Evolutionary conservation across 176 grass and related monocot species (phyloP), one percentile per base, ranked within the genome.

Genomic region (Calamus simplicifolius): DNA sequence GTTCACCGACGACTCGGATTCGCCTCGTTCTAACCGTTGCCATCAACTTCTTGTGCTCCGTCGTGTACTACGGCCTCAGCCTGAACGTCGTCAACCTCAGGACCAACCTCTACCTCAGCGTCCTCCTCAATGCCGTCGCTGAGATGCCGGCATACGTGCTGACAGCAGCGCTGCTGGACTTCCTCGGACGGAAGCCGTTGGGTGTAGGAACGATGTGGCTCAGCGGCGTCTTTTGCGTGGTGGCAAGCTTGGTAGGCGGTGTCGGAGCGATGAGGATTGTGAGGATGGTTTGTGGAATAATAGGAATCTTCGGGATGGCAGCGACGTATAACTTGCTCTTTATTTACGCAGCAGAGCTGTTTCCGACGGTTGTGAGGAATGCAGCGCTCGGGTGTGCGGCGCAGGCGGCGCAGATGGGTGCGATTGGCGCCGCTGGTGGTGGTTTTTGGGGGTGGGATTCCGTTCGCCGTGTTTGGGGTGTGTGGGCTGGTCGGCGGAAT

Each of bases 51-150:
- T 59, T 96, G 2, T 28, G 63, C 19, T 77, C 86, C 0, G 73
- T 87, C 53, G 91, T 90, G 10, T 96, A 96, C 77, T 96, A 82
- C 14, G 91, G 91, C 17, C 80, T 96, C 54, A 96, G 72, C 71
- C 83, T 96, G 31, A 96, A 96, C 25, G 91, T 96, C 0, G 91
- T 96, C 19, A 96, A 96, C 68, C 80, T 96, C 48, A 87, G 90
- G 69, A 85, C 78, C 64, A 85, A 96, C 75, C 77, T 96, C 27
- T 96, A 96, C 35, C 56, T 81, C 52, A 82, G 69, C 5, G 91
- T 96, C 30, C 29, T 79, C 25, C 51, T 77, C 27, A 96, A 96
- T 65, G 67, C 91, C 30, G 17, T 87, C 19, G 77, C 86, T 3
- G 91, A 96, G 79, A 79, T 90, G 70, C 91, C 86, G 0, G 83